Conservation (phyloP, 495 filamentous ascomycete genomes). For the Evernia prunastri region DNA sequence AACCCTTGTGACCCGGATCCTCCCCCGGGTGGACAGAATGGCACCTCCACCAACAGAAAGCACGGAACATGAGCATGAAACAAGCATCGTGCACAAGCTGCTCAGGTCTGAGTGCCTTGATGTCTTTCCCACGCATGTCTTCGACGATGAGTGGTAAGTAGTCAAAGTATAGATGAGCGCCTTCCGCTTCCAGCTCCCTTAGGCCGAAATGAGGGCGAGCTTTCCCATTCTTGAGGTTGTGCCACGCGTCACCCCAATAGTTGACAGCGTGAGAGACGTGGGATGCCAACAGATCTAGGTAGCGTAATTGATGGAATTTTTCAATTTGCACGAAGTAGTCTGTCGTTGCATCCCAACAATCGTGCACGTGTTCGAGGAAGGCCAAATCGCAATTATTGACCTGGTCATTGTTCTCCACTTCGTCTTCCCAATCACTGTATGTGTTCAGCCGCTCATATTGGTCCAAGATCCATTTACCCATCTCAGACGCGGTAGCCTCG, state of each 20-base stretch:
- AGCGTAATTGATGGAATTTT: neutral
- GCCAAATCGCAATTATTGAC: neutral
- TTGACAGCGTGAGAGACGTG: conserved; percentile 16
- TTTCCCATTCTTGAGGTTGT: neutral
- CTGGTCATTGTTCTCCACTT: neutral
- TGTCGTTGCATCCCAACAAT: neutral
- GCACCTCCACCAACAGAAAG: conserved; percentile 26
- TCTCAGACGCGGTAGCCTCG: neutral
- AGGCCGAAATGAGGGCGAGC: conserved; percentile 13
- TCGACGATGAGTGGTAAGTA: conserved; percentile 17
- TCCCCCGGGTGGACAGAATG: conserved; percentile 19
- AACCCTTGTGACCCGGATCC: neutral
- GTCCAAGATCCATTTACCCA: neutral
- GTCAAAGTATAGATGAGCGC: conserved; percentile 22
- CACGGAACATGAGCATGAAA: conserved; percentile 21
- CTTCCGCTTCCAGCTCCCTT: conserved; percentile 20
- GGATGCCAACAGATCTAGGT: conserved; percentile 19
- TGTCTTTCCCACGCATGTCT: conserved; percentile 14
- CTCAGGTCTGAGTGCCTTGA: neutral
- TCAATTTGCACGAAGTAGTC: neutral
- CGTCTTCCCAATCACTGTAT: neutral
- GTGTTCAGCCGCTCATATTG: neutral
- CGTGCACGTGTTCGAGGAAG: neutral
- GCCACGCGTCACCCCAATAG: conserved; percentile 7
- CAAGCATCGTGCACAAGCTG: conserved; percentile 22